Percentiles rank a stretch among this genome's conserved stretches.
Evolutionary conservation across 768 basidiomycete genomes (phyloP).

Genomic region (Boletus vermiculosoides): DNA sequence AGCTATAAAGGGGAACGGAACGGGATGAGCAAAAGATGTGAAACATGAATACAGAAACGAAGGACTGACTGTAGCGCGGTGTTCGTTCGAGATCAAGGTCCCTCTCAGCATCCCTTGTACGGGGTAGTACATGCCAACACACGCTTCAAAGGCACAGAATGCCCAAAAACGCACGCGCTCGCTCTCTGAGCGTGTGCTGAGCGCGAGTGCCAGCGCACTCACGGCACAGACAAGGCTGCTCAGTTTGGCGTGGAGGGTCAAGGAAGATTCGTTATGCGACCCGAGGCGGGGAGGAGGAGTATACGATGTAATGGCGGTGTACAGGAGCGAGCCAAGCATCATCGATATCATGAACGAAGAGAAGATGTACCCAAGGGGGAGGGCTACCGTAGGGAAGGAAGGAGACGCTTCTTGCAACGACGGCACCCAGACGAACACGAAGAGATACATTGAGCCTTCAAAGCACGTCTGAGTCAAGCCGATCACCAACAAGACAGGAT

Average conservation of each 20-base stretch:
- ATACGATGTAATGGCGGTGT: constrained; percentile 50
- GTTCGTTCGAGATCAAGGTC: constrained; percentile 63
- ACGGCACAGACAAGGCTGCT: constrained; percentile 61
- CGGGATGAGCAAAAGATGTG: neutral
- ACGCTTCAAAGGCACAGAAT: constrained; percentile 73
- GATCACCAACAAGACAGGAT: constrained; percentile 59
- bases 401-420: constrained; percentile 62
- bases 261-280: constrained; percentile 35
- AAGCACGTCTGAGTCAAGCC: constrained; percentile 79
- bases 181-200: constrained; percentile 42
- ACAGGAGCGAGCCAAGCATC: constrained; percentile 76
- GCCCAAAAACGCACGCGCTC: constrained; percentile 64
- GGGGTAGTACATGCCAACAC: constrained; percentile 79
- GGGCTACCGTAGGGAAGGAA: constrained; percentile 33
- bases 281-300: constrained; percentile 20
- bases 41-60: neutral
- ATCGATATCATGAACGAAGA: constrained; percentile 79
- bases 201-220: constrained; percentile 54
- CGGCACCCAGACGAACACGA: constrained; percentile 83
- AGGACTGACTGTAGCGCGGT: constrained; percentile 66
- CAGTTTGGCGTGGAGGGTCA: constrained; percentile 65
- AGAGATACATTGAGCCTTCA: constrained; percentile 83
- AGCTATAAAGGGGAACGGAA: constrained; percentile 39
- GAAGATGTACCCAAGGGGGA: constrained; percentile 79
- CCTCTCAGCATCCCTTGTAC: constrained; percentile 74